These are phyloP conservation scores for Sarocladium strictum DNA, from an alignment of 2,329 filamentous ascomycete genomes.

Conservation along the genomic window DNA sequence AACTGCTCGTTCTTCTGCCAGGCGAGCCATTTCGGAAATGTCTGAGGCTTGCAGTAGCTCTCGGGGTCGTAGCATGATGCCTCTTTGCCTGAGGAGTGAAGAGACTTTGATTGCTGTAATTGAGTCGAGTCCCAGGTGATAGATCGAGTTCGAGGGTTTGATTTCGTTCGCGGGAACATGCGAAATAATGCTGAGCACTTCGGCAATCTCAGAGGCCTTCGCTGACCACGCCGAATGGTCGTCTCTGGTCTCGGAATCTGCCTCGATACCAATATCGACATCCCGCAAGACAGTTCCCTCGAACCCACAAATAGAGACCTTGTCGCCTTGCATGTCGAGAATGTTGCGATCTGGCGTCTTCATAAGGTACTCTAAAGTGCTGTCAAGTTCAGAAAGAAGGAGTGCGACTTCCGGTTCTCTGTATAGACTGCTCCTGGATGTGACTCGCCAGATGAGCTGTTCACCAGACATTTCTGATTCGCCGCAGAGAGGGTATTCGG, in stretches of 20 bases:
- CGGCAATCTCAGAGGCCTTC: conserved; percentile 33
- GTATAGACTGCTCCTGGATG: conserved; percentile 56
- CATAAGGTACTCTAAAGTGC: conserved; percentile 52
- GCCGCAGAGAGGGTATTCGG: conserved; percentile 77
- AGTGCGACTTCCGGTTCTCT: conserved; percentile 35
- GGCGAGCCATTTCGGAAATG: conserved; percentile 56
- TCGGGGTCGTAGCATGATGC: conserved; percentile 59
- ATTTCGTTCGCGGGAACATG: conserved; percentile 54
- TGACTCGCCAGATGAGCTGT: conserved; percentile 62
- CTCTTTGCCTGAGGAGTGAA: conserved; percentile 59
- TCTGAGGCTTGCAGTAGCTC: conserved; percentile 64
- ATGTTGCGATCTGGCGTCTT: conserved; percentile 39
- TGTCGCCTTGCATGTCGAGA: conserved; percentile 44
- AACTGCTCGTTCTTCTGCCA: neutral
- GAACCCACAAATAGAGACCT: conserved; percentile 62
- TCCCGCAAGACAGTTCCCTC: conserved; percentile 19
- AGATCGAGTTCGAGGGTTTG: conserved; percentile 57
- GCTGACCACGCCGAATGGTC: conserved; percentile 25
- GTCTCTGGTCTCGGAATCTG: neutral
- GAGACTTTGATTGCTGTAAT: conserved; percentile 85
- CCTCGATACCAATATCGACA: neutral
- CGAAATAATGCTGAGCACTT: conserved; percentile 52
- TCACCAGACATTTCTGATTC: conserved; percentile 64
- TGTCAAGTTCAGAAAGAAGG: conserved; percentile 55
- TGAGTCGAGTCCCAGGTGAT: conserved; percentile 83